Percentiles rank a stretch among this genome's conserved stretches.
These are phyloP conservation scores for Kwoniella dejecticola DNA, from an alignment of 768 basidiomycete species.

Conservation along the genomic window DNA sequence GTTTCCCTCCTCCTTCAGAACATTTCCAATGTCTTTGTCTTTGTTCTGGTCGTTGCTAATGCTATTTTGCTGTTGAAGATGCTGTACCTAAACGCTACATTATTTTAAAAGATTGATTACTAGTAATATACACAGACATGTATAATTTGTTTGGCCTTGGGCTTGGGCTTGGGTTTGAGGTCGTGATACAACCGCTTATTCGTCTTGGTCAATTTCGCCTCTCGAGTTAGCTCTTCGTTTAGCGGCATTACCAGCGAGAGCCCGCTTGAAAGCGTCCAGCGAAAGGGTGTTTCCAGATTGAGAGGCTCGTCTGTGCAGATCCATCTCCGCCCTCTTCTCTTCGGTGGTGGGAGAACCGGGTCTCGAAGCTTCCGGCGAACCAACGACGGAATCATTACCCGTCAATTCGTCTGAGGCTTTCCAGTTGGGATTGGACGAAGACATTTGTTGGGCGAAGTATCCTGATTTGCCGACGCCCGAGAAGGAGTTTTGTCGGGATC, in stretches of 20 bases:
- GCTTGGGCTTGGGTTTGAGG: too few species aligned
- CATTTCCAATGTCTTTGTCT: not conserved
- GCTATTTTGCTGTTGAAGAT: too few species aligned
- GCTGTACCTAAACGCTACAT: too few species aligned
- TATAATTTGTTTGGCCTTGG: too few species aligned
- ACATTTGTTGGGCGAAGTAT: slow-evolving; percentile 8
- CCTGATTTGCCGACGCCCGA: slow-evolving; percentile 28
- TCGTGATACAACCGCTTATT: slow-evolving; percentile 3
- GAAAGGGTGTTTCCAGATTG: slow-evolving; percentile 31
- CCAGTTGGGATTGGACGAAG: slow-evolving; percentile 11
- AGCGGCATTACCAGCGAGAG: slow-evolving; percentile 47
- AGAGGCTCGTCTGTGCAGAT: slow-evolving; percentile 18
- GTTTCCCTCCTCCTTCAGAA: not conserved
- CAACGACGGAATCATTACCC: slow-evolving; percentile 54
- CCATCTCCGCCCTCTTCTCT: slow-evolving; percentile 26
- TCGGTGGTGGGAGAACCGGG: slow-evolving; percentile 34
- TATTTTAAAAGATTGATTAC: too few species aligned
- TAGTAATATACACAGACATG: too few species aligned
- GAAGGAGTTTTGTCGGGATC: slow-evolving; percentile 49
- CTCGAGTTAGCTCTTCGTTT: slow-evolving; percentile 36
- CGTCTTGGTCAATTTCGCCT: slow-evolving; percentile 24
- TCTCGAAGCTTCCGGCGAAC: slow-evolving; percentile 40
- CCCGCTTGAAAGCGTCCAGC: slow-evolving; percentile 53
- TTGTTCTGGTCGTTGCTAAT: too few species aligned
- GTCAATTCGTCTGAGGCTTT: slow-evolving; percentile 52